These are phyloP conservation scores for Ogataea salicorniae DNA, from an alignment of 805 yeast genomes.

Conservation along the genomic window DNA sequence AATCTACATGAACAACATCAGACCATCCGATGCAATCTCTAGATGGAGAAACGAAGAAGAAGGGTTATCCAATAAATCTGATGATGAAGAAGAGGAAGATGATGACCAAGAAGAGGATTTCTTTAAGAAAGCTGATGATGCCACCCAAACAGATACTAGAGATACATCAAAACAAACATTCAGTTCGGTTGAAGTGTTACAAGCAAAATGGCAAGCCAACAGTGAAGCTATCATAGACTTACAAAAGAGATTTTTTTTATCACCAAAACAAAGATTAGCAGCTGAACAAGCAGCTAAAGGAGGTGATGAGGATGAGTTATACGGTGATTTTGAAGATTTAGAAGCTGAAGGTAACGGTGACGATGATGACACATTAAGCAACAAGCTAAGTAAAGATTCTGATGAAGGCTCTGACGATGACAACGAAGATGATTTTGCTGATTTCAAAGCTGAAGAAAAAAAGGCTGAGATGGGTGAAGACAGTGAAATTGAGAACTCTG, in stretches of 20 bases:
- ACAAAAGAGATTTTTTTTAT: constrained; percentile 46
- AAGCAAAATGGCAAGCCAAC: constrained; percentile 37
- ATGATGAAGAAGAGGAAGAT: constrained; percentile 37
- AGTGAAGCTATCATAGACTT: constrained; percentile 36
- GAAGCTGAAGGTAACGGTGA: constrained; percentile 20
- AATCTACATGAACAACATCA: constrained; percentile 71
- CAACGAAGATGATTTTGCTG: constrained; percentile 45
- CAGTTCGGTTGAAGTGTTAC: constrained; percentile 39
- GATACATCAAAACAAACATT: constrained; percentile 34
- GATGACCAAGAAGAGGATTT: constrained; percentile 51
- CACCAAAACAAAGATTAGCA: constrained; percentile 41
- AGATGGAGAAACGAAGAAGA: constrained; percentile 62
- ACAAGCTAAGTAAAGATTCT: constrained; percentile 28
- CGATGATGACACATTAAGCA: constrained; percentile 21
- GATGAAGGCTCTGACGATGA: constrained; percentile 26
- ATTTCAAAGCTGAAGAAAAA: constrained; percentile 47
- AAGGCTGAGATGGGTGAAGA: constrained; percentile 34
- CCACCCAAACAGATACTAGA: constrained; percentile 1
- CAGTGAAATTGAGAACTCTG: constrained; percentile 33
- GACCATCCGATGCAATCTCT: constrained; percentile 64
- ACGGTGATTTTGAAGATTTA: constrained; percentile 37
- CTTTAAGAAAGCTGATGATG: constrained; percentile 46
- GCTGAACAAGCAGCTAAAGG: constrained; percentile 24
- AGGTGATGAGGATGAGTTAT: constrained; percentile 40
- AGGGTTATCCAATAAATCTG: constrained; percentile 38